Conservation (phyloP, 2,329 filamentous ascomycete species). For the Stagonosporopsis rhizophila region DNA sequence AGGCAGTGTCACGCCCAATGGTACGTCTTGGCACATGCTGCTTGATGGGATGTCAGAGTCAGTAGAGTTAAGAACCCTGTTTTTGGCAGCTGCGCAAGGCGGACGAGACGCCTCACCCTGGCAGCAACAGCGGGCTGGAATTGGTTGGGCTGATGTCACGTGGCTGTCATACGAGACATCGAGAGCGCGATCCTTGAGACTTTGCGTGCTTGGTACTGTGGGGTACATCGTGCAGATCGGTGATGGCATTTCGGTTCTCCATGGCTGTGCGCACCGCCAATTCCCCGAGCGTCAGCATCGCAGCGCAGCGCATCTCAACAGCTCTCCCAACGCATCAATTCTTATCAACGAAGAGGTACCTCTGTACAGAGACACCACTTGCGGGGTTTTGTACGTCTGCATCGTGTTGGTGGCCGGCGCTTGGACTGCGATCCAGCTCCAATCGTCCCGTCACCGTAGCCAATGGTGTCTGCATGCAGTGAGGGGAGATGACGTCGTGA, state of each 20-base stretch:
- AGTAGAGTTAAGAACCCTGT: slow-evolving; percentile 11
- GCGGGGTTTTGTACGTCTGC: slow-evolving; percentile 7
- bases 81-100: slow-evolving; percentile 16
- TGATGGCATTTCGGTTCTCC: slow-evolving; percentile 17
- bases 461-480: slow-evolving; percentile 32
- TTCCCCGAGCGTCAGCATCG: background rate
- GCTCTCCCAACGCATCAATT: background rate
- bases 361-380: background rate
- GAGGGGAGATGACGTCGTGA: slow-evolving; percentile 41
- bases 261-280: slow-evolving; percentile 14
- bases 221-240: slow-evolving; percentile 18
- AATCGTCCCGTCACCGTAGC: slow-evolving; percentile 18
- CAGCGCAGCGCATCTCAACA: background rate
- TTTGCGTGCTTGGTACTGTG: slow-evolving; percentile 17
- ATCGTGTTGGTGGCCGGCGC: slow-evolving; percentile 15
- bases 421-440: slow-evolving; percentile 14
- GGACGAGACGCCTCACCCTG: slow-evolving; percentile 11
- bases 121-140: slow-evolving; percentile 1
- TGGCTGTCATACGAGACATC: slow-evolving; percentile 18
- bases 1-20: background rate
- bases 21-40: background rate
- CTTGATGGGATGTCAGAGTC: background rate
- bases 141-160: slow-evolving; percentile 18
- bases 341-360: background rate
- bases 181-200: slow-evolving; percentile 12